These are phyloP conservation scores for Ganoderma lingzhi DNA, from an alignment of 1,284 basidiomycete species.

Conservation along the genomic window DNA sequence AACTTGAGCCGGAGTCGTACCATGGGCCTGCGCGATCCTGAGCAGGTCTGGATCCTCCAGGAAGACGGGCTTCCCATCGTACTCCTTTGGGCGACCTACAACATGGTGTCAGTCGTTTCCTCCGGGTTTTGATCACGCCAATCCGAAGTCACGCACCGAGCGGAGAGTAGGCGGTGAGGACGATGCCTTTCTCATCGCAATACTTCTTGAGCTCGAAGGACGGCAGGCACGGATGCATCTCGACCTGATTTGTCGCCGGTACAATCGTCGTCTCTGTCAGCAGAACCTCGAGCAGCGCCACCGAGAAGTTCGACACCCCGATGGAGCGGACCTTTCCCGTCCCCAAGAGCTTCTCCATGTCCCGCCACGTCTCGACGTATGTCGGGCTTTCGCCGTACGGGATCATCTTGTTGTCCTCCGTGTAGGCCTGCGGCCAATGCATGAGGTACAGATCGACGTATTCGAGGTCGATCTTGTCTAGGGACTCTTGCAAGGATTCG, in stretches of 20 bases:
- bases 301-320: conserved; percentile 75
- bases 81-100: conserved; percentile 31
- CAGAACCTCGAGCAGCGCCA: conserved; percentile 55
- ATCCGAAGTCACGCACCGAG: conserved; percentile 49
- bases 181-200: conserved; percentile 66
- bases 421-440: conserved; percentile 68
- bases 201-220: conserved; percentile 63
- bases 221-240: conserved; percentile 65
- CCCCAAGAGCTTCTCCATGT: conserved; percentile 65
- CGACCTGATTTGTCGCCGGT: conserved; percentile 73
- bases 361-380: conserved; percentile 60
- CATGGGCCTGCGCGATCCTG: conserved; percentile 54
- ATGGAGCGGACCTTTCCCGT: conserved; percentile 65
- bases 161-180: conserved; percentile 74
- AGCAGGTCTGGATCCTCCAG: conserved; percentile 44
- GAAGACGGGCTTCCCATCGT: conserved; percentile 35
- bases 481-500: conserved; percentile 74
- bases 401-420: conserved; percentile 34
- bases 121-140: no score
- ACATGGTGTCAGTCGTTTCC: background rate
- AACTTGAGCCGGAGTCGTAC: conserved; percentile 57
- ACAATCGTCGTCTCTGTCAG: conserved; percentile 52
- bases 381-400: conserved; percentile 54
- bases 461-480: conserved; percentile 62
- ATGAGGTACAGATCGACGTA: conserved; percentile 81